These are phyloP conservation scores for Ophiostoma tasmaniense DNA, from an alignment of 2,329 filamentous ascomycete species.

Conservation along the genomic window DNA sequence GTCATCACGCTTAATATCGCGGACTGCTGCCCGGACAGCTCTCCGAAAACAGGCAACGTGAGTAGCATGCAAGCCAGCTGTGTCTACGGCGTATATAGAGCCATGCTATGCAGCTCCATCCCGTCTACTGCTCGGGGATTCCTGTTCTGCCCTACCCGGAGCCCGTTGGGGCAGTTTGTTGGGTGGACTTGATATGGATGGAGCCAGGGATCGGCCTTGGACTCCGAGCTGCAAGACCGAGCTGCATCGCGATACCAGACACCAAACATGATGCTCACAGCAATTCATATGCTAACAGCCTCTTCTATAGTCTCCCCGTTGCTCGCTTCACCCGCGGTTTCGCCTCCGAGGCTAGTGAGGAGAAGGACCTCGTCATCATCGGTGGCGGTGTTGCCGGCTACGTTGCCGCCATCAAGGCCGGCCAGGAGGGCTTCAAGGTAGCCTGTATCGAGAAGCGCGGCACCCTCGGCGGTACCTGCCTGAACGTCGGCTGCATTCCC, in stretches of 20 bases:
- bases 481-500: constrained; percentile 98
- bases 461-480: constrained; percentile 85
- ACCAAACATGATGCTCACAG: not conserved
- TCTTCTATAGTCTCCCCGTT: constrained; percentile 9
- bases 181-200: not conserved
- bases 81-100: not conserved
- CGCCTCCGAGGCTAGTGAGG: constrained; percentile 57
- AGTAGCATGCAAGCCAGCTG: not conserved
- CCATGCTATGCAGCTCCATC: not conserved
- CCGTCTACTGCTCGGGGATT: not conserved
- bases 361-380: constrained; percentile 96
- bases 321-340: constrained; percentile 44
- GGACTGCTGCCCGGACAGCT: constrained; percentile 48
- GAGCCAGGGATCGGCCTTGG: not conserved
- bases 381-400: constrained; percentile 97
- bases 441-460: constrained; percentile 98
- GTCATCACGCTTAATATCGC: constrained; percentile 52
- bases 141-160: not conserved
- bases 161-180: not conserved
- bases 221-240: not conserved
- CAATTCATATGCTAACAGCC: not conserved
- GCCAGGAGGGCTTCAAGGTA: constrained; percentile 94
- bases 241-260: not conserved
- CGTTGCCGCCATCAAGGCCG: constrained; percentile 97
- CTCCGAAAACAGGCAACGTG: constrained; percentile 33